Percentiles rank a stretch among this genome's conserved stretches.
These are phyloP conservation scores for Lactarius deliciosus DNA, from an alignment of 768 basidiomycete genomes.

Conservation along the genomic window DNA sequence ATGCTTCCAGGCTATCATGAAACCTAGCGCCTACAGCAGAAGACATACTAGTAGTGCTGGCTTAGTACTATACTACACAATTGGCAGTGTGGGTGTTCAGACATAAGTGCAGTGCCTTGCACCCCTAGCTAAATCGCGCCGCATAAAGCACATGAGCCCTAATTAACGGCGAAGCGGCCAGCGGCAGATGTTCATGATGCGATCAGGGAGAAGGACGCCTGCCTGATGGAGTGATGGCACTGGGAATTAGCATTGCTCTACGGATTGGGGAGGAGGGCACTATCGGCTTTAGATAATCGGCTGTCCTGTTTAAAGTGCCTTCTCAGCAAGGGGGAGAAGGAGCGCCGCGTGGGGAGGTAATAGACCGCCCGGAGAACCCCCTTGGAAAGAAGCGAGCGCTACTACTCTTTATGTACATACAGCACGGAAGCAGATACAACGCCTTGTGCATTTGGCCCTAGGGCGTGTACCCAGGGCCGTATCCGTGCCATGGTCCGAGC, in stretches of 20 bases:
- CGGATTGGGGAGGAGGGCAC: constrained; percentile 1
- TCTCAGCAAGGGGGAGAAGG: constrained; percentile 6
- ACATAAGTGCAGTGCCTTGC: background rate
- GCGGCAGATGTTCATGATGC: constrained; percentile 5
- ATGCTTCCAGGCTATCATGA: background rate
- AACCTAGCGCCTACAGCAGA: background rate
- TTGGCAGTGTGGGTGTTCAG: background rate
- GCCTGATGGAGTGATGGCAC: constrained; percentile 11
- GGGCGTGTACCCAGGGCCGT: background rate
- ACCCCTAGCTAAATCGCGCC: background rate
- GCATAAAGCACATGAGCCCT: background rate
- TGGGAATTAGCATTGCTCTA: constrained; percentile 18
- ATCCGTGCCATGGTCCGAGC: background rate
- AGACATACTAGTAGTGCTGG: background rate
- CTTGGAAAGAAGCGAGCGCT: background rate
- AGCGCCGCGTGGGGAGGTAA: constrained; percentile 6
- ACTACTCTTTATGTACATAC: background rate
- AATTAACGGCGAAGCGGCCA: constrained; percentile 7
- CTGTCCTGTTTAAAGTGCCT: constrained; percentile 7
- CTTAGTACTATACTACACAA: background rate
- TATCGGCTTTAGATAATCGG: constrained; percentile 9
- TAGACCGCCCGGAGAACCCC: constrained; percentile 13
- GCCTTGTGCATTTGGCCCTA: background rate
- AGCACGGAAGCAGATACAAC: background rate
- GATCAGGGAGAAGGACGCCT: constrained; percentile 20